Evolutionary conservation across 164 flowering plant species (phyloP).

Genomic region (Dillenia turbinata): DNA sequence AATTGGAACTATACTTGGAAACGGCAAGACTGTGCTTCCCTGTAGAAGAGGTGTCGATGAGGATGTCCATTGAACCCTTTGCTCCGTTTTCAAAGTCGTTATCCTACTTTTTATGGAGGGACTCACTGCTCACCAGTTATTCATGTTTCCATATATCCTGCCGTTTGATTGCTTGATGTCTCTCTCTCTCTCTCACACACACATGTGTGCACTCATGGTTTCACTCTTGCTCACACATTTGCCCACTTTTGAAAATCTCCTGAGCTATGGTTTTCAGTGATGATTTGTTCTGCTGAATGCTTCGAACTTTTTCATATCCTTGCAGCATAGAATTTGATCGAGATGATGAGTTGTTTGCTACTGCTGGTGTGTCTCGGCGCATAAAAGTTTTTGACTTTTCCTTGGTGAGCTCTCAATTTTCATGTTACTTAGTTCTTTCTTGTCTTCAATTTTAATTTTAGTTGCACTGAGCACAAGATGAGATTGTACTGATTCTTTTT

Average conservation of each 20-base stretch:
- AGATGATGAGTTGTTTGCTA: constrained; percentile 94
- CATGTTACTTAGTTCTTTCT: not conserved
- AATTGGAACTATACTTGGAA: no score
- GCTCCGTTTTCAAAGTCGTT: no score
- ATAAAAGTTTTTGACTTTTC: constrained; percentile 95
- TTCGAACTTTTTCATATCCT: constrained; percentile 3
- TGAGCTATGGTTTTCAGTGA: not conserved
- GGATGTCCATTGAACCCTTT: no score
- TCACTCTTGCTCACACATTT: not conserved
- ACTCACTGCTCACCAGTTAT: no score
- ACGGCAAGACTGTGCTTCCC: no score
- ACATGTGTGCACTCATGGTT: not conserved
- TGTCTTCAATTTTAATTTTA: not conserved
- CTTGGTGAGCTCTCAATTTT: constrained; percentile 43
- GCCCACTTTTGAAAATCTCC: not conserved
- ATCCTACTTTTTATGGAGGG: no score
- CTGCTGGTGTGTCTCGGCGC: constrained; percentile 95
- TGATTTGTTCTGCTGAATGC: not conserved
- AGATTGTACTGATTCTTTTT: no score
- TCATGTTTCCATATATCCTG: no score
- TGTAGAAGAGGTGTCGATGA: no score
- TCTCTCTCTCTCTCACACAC: not conserved
- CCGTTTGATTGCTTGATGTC: no score
- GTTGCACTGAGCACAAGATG: no score
- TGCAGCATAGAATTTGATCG: constrained; percentile 98